Base-by-base conservation (phyloP, 768 basidiomycete species). In the Hygrophorus russula region DNA sequence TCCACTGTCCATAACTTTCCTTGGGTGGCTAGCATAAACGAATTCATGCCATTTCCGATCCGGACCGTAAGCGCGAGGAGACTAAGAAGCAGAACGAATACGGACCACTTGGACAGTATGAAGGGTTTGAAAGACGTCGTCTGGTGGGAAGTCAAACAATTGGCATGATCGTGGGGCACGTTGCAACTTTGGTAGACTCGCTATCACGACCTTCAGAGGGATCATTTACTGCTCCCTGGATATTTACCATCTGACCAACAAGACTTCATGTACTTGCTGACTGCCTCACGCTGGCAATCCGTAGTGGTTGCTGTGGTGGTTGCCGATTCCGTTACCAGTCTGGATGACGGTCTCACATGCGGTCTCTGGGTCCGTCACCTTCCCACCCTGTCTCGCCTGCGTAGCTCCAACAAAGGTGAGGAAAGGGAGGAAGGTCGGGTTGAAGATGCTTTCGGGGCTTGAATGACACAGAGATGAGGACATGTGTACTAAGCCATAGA, bases 361-460 rank as follows among this genome's bases (percentile, higher is more conserved):
- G 31, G 53, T 54, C 50, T 65, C 65, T n/a, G 56, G 56, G 32
- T 62, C 58, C 4, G 50, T 55, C 2, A 61, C 56, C 4, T 50
- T 56, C 2, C 53, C 44, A 13, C 56, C 59, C 15, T 58, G 55
- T 44, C 56, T 61, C 32, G 62, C 46, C 54, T 67, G 67, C 2
- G 74, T 74, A 7, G 69, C 73, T 20, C 74, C 67, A 18, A 68
- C 61, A 6, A 59, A 54, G 2, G 66, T 65, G 32, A 64, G 45
- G 46, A 51, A 64, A 2, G 63, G 63, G 45, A 64, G 66, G 54
- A 62, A 66, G 11, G 46, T 40, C 2, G 68, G 66, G 42, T 57
- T 59, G 49, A 70, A 70, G 12, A 61, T n/a, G 20, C 35, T 35
- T 28, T 42, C 45, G 19, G 41, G 24, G 34, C 45, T 45, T 49